Evolutionary conservation across 306 rosid species (phyloP).

Genomic region (Prosopis cineraria): DNA sequence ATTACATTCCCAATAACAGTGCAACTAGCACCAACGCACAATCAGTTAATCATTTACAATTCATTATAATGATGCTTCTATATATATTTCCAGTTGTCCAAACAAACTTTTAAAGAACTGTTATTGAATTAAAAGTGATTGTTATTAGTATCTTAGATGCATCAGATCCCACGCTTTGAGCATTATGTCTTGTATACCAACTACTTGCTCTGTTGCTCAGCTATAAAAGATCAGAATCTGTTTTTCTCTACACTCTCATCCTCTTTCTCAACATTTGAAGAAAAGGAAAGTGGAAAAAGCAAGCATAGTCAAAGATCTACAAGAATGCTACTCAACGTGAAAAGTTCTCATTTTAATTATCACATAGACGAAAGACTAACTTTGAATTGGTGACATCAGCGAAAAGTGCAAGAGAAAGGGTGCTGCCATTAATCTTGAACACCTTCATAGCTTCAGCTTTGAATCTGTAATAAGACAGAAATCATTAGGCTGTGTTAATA

Average conservation of each 20-base stretch:
- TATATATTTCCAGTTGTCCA: background rate
- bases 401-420: slow-evolving; percentile 69
- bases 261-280: background rate
- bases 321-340: background rate
- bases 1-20: too few relatives aligned
- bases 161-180: background rate
- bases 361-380: slow-evolving; percentile 46
- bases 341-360: background rate
- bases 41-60: background rate
- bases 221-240: background rate
- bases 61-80: background rate
- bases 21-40: too few relatives aligned
- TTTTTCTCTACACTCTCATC: background rate
- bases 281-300: background rate
- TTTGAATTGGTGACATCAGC: slow-evolving; percentile 74
- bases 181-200: background rate
- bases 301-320: background rate
- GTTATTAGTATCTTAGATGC: background rate
- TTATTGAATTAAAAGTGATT: background rate
- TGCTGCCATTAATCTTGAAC: slow-evolving; percentile 55
- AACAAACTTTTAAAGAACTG: background rate
- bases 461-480: slow-evolving; percentile 21
- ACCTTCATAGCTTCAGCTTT: slow-evolving; percentile 59
- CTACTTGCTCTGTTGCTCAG: background rate
- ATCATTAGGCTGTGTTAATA: background rate